Evolutionary conservation across 805 yeast genomes (phyloP).

Genomic region (Metschnikowia arizonensis): DNA sequence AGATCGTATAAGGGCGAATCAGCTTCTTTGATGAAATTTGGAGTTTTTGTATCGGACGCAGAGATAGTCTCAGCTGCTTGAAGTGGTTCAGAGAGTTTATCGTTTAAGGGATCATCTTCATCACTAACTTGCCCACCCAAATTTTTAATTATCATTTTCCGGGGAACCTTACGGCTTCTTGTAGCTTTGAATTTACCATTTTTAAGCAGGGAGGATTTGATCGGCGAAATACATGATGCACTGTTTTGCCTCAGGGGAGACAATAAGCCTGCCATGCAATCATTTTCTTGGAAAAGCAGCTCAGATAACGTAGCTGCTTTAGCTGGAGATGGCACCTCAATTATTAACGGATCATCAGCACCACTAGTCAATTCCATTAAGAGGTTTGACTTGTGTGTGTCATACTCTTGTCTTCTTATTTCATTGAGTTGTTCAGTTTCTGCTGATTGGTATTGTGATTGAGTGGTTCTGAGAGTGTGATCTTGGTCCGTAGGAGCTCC

Average conservation of each 20-base stretch:
- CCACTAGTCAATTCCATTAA: constrained; percentile 16
- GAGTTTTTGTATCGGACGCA: constrained; percentile 21
- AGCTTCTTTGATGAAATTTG: constrained; percentile 39
- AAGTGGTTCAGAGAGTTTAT: constrained; percentile 10
- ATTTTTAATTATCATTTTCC: constrained; percentile 29
- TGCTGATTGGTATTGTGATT: constrained; percentile 10
- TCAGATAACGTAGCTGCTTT: constrained; percentile 17
- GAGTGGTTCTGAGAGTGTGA: constrained; percentile 4
- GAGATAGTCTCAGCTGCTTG: constrained; percentile 4
- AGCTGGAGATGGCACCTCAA: constrained; percentile 12
- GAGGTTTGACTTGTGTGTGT: constrained; percentile 23
- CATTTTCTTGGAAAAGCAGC: constrained; percentile 33
- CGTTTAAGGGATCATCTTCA: constrained; percentile 24
- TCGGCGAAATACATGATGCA: constrained; percentile 10
- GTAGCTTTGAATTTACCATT: constrained; percentile 30
- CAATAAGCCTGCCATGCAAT: constrained; percentile 13
- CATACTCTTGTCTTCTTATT: constrained; percentile 33
- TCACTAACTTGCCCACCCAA: constrained; percentile 17
- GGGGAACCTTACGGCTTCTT: constrained; percentile 28
- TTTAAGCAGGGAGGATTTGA: constrained; percentile 16
- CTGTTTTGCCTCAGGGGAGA: constrained; percentile 5
- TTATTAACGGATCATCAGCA: constrained; percentile 10
- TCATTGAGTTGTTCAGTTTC: constrained; percentile 23
- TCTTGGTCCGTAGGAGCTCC: constrained; percentile 6
- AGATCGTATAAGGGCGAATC: constrained; percentile 55